phyloP scores from a whole-genome alignment of 2,329 filamentous ascomycete species.

The Alternaria brassicicola region DNA sequence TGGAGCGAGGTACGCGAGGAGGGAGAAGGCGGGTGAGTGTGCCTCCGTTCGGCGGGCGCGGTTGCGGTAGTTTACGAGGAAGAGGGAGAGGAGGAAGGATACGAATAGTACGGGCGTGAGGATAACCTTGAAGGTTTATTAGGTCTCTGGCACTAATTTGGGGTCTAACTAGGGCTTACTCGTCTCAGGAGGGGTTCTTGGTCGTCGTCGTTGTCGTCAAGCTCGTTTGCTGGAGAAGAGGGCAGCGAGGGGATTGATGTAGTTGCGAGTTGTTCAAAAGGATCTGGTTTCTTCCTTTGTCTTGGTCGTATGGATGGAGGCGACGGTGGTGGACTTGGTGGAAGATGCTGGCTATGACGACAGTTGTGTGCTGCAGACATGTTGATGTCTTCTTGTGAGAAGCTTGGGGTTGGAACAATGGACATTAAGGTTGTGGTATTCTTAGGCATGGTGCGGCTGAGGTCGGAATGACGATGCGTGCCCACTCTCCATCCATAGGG shows the following conservation, averaged over 20 bases:
- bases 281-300: conserved; percentile 36
- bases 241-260: conserved; percentile 31
- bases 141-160: neutral
- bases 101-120: conserved; percentile 69
- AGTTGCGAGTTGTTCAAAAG: conserved; percentile 39
- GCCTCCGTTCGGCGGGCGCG: conserved; percentile 55
- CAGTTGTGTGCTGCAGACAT: conserved; percentile 26
- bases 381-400: neutral
- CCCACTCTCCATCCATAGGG: conserved; percentile 12
- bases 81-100: conserved; percentile 69
- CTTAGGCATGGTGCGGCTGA: conserved; percentile 4
- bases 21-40: conserved; percentile 29
- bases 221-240: conserved; percentile 25
- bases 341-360: conserved; percentile 19
- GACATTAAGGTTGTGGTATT: neutral
- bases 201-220: conserved; percentile 18
- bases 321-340: conserved; percentile 39
- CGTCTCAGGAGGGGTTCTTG: conserved; percentile 34
- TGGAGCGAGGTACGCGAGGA: conserved; percentile 31
- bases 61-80: conserved; percentile 65
- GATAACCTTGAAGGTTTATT: conserved; percentile 47
- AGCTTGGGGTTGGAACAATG: neutral
- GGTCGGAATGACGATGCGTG: conserved; percentile 21
- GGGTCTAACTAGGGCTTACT: conserved; percentile 19
- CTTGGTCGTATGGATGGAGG: conserved; percentile 28